Percentiles rank a stretch among this genome's conserved stretches.
phyloP scores from a whole-genome alignment of 2,329 filamentous ascomycete genomes.

The Epichloe gansuensis region DNA sequence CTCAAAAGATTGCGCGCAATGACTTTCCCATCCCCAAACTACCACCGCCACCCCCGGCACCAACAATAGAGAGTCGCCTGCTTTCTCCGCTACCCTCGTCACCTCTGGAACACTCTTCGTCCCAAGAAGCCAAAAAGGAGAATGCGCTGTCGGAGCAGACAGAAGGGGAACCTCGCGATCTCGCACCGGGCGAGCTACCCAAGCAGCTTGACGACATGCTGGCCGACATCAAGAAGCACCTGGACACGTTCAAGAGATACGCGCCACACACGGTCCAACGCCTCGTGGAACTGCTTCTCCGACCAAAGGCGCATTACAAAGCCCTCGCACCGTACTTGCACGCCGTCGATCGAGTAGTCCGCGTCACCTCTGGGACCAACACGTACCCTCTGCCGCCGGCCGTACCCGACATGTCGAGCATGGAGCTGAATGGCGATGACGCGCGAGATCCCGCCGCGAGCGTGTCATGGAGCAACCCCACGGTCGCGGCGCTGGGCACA shows the following conservation, averaged over 20 bases:
- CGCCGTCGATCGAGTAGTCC: constrained; percentile 79
- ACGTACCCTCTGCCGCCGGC: constrained; percentile 71
- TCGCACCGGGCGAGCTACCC: constrained; percentile 40
- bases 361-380: constrained; percentile 70
- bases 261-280: constrained; percentile 92
- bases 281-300: constrained; percentile 71
- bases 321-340: constrained; percentile 76
- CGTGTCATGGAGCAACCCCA: constrained; percentile 36
- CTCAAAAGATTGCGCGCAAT: constrained; percentile 53
- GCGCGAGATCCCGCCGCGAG: constrained; percentile 23
- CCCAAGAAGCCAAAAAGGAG: constrained; percentile 55
- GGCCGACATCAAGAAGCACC: constrained; percentile 43
- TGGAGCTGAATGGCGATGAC: constrained; percentile 50
- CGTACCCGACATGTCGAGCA: constrained; percentile 42
- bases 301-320: constrained; percentile 66
- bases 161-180: constrained; percentile 19
- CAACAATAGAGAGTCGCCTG: constrained; percentile 14
- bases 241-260: constrained; percentile 56
- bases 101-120: constrained; percentile 28
- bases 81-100: constrained; percentile 33
- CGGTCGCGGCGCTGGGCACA: constrained; percentile 48
- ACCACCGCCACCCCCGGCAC: constrained; percentile 30
- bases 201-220: constrained; percentile 51
- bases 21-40: constrained; percentile 61
- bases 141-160: constrained; percentile 37